phyloP scores from a whole-genome alignment of 208 protist species.

The Wallacemonas rigidus region DNA sequence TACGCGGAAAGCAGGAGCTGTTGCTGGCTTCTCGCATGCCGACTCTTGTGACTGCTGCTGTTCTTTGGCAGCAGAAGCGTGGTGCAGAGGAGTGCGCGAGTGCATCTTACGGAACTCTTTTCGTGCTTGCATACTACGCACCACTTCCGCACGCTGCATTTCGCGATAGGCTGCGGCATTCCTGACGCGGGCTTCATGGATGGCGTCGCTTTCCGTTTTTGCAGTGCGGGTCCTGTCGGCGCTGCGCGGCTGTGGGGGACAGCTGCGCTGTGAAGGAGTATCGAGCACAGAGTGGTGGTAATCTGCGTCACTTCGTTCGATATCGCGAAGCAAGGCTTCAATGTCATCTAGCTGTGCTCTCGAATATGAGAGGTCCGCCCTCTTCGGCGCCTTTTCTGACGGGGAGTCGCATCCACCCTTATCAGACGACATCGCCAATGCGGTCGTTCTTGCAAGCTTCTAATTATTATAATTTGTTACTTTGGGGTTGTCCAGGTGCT shows the following conservation, averaged over 20 bases:
- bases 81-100: background rate
- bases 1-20: background rate
- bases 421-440: background rate
- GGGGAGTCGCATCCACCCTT: slow-evolving; percentile 2
- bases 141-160: slow-evolving; percentile 8
- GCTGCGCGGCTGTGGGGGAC: background rate
- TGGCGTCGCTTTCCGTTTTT: slow-evolving; percentile 6
- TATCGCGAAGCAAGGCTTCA: slow-evolving; percentile 13
- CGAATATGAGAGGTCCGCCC: background rate
- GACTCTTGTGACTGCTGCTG: background rate
- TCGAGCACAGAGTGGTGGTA: background rate
- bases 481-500: too few relatives aligned
- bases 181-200: slow-evolving; percentile 2
- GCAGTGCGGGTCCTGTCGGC: background rate
- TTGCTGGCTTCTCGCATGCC: background rate
- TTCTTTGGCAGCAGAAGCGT: background rate
- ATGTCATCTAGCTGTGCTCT: slow-evolving; percentile 19
- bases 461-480: too few relatives aligned
- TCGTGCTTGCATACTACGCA: background rate
- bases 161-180: slow-evolving; percentile 2
- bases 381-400: background rate
- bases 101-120: slow-evolving; percentile 2
- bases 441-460: too few relatives aligned
- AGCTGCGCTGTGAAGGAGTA: too few relatives aligned
- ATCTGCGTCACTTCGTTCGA: slow-evolving; percentile 2